These are phyloP conservation scores for Pholiota microspora DNA, from an alignment of 768 basidiomycete species.

Conservation along the genomic window DNA sequence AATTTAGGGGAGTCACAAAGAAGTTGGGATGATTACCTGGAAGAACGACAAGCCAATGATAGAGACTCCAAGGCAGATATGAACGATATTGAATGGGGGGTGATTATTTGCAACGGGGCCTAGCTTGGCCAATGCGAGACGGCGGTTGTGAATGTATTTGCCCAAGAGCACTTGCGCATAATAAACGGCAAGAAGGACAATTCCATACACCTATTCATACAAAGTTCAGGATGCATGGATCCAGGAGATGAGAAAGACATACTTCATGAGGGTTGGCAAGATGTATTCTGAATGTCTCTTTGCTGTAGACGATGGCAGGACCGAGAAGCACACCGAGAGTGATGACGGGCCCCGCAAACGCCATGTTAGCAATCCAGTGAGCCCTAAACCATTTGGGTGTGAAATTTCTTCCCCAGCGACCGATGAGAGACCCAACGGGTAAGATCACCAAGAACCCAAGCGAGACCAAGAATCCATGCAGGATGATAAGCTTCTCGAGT, in stretches of 20 bases:
- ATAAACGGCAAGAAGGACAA: constrained; percentile 49
- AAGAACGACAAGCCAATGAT: constrained; percentile 50
- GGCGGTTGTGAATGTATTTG: constrained; percentile 45
- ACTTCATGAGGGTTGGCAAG: constrained; percentile 51
- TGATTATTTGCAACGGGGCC: constrained; percentile 33
- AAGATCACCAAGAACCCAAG: constrained; percentile 57
- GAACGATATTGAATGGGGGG: constrained; percentile 54
- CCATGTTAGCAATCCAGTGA: constrained; percentile 50
- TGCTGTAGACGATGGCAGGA: constrained; percentile 41
- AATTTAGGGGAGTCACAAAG: not conserved
- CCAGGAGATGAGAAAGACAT: constrained; percentile 17
- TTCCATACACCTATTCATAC: constrained; percentile 45
- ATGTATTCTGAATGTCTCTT: constrained; percentile 35
- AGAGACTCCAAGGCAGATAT: constrained; percentile 50
- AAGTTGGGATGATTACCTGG: too few species aligned
- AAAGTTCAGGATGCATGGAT: not conserved
- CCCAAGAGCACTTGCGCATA: constrained; percentile 53
- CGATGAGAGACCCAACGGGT: constrained; percentile 51
- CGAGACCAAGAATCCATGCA: constrained; percentile 51
- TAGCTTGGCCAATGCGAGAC: constrained; percentile 25
- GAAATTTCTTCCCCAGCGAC: constrained; percentile 51
- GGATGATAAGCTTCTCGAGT: constrained; percentile 43
- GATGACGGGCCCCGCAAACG: constrained; percentile 48
- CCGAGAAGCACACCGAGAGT: constrained; percentile 48
- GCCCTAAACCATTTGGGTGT: constrained; percentile 54